phyloP scores from a whole-genome alignment of 2,329 filamentous ascomycete species.

The Diaporthe destruens region DNA sequence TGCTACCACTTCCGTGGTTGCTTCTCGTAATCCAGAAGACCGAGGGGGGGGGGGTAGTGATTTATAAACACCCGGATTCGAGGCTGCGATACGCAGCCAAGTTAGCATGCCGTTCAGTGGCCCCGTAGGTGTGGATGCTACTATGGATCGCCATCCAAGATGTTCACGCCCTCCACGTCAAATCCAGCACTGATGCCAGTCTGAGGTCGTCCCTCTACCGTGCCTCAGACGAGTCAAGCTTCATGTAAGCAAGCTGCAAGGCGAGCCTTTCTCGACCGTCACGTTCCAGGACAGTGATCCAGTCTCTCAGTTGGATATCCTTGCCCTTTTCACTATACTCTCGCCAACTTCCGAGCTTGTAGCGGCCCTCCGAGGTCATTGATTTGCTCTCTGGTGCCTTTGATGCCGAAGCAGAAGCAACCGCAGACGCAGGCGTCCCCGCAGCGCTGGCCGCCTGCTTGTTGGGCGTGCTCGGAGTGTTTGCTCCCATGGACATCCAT shows the following conservation, averaged over 20 bases:
- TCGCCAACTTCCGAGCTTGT: slow-evolving; percentile 79
- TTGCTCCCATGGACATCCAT: slow-evolving; percentile 77
- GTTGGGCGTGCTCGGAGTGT: slow-evolving; percentile 57
- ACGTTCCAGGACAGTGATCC: slow-evolving; percentile 82
- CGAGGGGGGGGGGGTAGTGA: background rate
- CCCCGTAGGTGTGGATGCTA: background rate
- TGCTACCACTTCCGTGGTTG: background rate
- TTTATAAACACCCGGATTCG: background rate
- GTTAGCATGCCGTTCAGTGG: background rate
- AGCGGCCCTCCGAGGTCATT: slow-evolving; percentile 69
- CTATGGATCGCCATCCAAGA: too few relatives aligned
- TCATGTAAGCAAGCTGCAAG: slow-evolving; percentile 69
- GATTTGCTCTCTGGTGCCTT: slow-evolving; percentile 53
- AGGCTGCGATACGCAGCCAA: background rate
- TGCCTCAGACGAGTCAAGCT: slow-evolving; percentile 63
- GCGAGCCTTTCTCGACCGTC: slow-evolving; percentile 78
- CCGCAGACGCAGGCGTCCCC: slow-evolving; percentile 28
- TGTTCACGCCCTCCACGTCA: too few relatives aligned
- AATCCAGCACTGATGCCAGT: background rate
- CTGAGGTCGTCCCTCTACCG: slow-evolving; percentile 46
- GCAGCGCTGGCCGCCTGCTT: slow-evolving; percentile 48
- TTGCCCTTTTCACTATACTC: slow-evolving; percentile 83
- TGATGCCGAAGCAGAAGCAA: slow-evolving; percentile 35
- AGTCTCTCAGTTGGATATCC: slow-evolving; percentile 87
- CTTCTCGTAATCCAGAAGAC: background rate